A percentile compares a stretch with the other conserved stretches of the same genome.
These are phyloP conservation scores for Lactifluus hygrophoroides DNA, from an alignment of 768 basidiomycete genomes.

Conservation along the genomic window DNA sequence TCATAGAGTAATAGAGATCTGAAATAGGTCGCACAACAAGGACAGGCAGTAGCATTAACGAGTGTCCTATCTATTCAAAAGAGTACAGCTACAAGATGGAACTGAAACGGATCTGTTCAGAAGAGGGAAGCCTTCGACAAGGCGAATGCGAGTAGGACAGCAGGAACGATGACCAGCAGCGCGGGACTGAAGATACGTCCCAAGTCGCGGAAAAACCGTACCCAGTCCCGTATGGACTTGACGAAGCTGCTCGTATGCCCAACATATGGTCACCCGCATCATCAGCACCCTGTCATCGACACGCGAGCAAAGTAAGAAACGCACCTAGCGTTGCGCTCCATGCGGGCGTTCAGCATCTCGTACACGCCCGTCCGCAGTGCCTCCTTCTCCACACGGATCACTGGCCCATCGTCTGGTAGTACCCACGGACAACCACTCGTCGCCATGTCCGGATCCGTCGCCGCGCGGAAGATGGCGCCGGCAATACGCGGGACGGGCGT, in stretches of 20 bases:
- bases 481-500: conserved; percentile 27
- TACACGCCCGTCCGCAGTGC: conserved; percentile 24
- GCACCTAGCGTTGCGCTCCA: conserved; percentile 2
- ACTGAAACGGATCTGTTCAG: not conserved
- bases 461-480: conserved; percentile 26
- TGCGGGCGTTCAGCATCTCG: conserved; percentile 18
- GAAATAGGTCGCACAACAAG: too few relatives aligned
- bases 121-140: not conserved
- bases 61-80: too few relatives aligned
- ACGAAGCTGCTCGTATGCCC: not conserved
- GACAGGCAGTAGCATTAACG: too few relatives aligned
- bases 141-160: not conserved
- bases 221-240: not conserved
- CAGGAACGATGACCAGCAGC: not conserved
- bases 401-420: conserved; percentile 26
- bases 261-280: not conserved
- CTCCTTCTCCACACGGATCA: conserved; percentile 23
- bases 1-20: too few relatives aligned
- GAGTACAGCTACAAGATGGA: too few relatives aligned
- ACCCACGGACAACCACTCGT: conserved; percentile 26
- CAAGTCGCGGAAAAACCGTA: not conserved
- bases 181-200: conserved; percentile 1
- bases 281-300: not conserved
- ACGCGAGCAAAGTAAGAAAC: not conserved
- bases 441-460: conserved; percentile 22